Base-by-base conservation (phyloP, 2,329 filamentous ascomycete genomes). In the Aspergillus pseudoterreus region DNA sequence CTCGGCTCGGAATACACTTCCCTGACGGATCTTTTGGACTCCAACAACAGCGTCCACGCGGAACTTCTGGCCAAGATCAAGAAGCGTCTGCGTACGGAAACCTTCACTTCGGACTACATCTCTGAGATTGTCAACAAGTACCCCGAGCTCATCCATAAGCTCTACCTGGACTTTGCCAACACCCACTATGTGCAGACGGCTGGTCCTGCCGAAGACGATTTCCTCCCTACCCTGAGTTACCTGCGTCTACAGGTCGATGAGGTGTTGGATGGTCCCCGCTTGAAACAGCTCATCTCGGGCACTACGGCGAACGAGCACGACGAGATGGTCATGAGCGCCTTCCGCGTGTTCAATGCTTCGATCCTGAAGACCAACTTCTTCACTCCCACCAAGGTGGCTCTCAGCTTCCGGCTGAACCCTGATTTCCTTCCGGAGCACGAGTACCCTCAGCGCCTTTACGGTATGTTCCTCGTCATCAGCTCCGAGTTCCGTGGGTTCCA, bases 391-490 rank as follows among this genome's bases (percentile, higher is more conserved):
- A 99, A 99, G 81, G 92, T 99, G 36, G 94, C 94, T 9, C 82
- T 99, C 61, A 96, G 91, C 77, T 99, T 99, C 84, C 88, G 94
- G 49, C 78, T 99, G 55, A 87, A 96, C 67, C 68, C 72, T 2
- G 67, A 73, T 55, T 99, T 99, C 82, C 78, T 99, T 35, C 94
- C 94, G 4, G 81, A 87, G 55, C 85, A 92, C 48, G 94, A 99
- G 73, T 99, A 99, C 71, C 89, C 94, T 42, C 90, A 92, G 71
- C 90, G 86, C 6, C 80, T 99, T 8, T 99, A 94, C 64, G 94
- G 94, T 58, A 99, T 99, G 94, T 99, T 99, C 81, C 81, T 99
- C 47, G 89, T 99, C 59, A 96, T 99, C 71, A 91, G 90, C 64
- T 92, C 94, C 10, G 94, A 99, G 74, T 95, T 95, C 66, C 86